Evolutionary conservation across 345 rosid genomes (phyloP).

Genomic region (Rhizophora apiculata): DNA sequence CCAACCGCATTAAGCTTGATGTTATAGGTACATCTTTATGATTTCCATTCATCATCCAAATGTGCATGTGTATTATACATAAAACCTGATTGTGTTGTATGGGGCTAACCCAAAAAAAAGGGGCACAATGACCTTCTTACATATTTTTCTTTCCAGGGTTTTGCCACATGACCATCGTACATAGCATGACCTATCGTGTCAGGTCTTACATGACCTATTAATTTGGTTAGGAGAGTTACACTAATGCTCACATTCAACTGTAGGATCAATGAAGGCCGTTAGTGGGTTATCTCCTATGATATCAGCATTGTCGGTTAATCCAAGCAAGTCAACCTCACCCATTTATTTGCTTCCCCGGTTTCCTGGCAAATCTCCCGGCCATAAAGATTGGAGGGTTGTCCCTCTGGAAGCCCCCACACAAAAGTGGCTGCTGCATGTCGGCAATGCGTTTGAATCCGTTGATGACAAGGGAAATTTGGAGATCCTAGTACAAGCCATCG

Average conservation of each 20-base stretch:
- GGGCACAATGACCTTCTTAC: too few relatives aligned
- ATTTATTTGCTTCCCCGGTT: constrained; percentile 80
- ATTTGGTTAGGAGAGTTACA: neutral
- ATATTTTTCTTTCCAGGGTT: too few relatives aligned
- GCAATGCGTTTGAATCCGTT: constrained; percentile 59
- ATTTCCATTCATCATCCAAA: neutral
- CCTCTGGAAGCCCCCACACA: constrained; percentile 71
- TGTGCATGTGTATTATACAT: too few relatives aligned
- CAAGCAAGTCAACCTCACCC: constrained; percentile 65
- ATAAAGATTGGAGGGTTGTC: constrained; percentile 65
- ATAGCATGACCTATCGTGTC: too few relatives aligned
- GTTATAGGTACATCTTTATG: constrained; percentile 40
- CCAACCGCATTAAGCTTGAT: constrained; percentile 74
- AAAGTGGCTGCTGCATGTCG: constrained; percentile 73
- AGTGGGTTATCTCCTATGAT: constrained; percentile 86
- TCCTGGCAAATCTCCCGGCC: constrained; percentile 21
- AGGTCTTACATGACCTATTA: neutral
- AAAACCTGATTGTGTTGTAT: too few relatives aligned
- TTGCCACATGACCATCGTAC: too few relatives aligned
- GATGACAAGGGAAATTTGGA: constrained; percentile 42
- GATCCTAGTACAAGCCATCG: constrained; percentile 56
- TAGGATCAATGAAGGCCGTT: constrained; percentile 78
- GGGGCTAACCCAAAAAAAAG: too few relatives aligned
- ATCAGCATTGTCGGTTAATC: constrained; percentile 76
- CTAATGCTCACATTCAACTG: neutral